Base-by-base conservation (phyloP, 768 basidiomycete genomes). In the Hygrocybe punicea region DNA sequence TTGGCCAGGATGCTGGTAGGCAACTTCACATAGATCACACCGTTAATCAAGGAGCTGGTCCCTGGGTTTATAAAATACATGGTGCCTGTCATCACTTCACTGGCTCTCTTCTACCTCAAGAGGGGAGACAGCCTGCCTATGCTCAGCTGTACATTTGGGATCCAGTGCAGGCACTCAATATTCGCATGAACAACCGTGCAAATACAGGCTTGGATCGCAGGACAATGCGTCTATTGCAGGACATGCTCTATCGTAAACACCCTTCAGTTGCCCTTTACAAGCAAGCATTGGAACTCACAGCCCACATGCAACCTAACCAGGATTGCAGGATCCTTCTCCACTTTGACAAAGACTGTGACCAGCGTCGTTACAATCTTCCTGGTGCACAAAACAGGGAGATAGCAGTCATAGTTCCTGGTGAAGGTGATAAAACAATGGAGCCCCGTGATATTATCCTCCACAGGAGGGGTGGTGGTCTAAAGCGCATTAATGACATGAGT, bases 81-180 rank as follows among this genome's bases (percentile, higher is more conserved):
- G 71, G 70, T 0, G 46, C 64, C 17, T 67, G 76, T 0, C 65
- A 66, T 50, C 73, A 78, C 62, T 61, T 61, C 0, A 60, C 68
- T 24, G 71, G 71, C 7, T 70, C 75, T 44, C 63, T 79, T 1
- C 45, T 60, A 7, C 68, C 76, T 45, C 29, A 45, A 4, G 53
- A 59, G 9, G 70, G 62, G 11, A 2, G 29, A 0, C 37, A 54
- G 0, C 67, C 73, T 0, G 17, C 36, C 1, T 77, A 69, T 67
- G 69, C 73, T 6, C 74, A 79, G 55, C 65, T 77, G 0, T 76
- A 76, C 47, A 65, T 79, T 2, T 71, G 74, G 66, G 75, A 79
- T 63, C 66, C 75, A 11, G 4, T 39, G 2, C 60, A 57, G 4
- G 76, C 74, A 0, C 42, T 65, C 1, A 8, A 71, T 7, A 23